Conservation (phyloP, 345 rosid species). For the Microcos paniculata region DNA sequence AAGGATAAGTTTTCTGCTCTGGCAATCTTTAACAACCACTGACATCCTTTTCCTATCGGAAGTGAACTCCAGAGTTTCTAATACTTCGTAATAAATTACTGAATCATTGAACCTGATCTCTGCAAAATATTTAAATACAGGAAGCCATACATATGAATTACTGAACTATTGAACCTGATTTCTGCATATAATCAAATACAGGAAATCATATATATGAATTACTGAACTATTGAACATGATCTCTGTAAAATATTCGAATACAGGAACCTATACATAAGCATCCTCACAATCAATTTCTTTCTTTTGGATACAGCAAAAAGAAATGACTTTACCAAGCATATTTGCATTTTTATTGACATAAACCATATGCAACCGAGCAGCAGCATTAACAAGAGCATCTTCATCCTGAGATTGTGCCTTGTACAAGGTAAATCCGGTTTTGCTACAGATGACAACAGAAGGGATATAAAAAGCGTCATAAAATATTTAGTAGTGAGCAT, state of each 20-base stretch:
- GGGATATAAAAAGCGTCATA: neutral
- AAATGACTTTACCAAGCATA: slow-evolving; percentile 58
- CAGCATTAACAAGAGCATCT: slow-evolving; percentile 96
- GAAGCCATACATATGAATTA: neutral
- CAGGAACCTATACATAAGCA: slow-evolving; percentile 12
- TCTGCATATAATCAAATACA: slow-evolving; percentile 47
- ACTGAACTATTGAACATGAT: slow-evolving; percentile 70
- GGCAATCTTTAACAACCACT: slow-evolving; percentile 76
- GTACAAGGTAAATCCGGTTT: slow-evolving; percentile 72
- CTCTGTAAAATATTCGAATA: slow-evolving; percentile 49
- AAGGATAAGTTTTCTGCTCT: slow-evolving; percentile 70
- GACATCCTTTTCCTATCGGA: slow-evolving; percentile 99
- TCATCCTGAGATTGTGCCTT: slow-evolving; percentile 99
- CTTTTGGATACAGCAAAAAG: slow-evolving; percentile 22
- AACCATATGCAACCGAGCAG: slow-evolving; percentile 82
- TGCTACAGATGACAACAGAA: slow-evolving; percentile 44
- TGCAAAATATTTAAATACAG: slow-evolving; percentile 34
- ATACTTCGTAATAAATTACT: slow-evolving; percentile 61
- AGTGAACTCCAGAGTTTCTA: slow-evolving; percentile 93
- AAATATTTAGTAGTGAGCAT: slow-evolving; percentile 7
- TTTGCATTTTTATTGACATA: slow-evolving; percentile 67
- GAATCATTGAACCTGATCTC: slow-evolving; percentile 73
- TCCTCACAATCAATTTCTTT: slow-evolving; percentile 12
- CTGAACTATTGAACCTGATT: slow-evolving; percentile 73
- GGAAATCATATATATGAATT: neutral